phyloP scores from a whole-genome alignment of 768 basidiomycete species.

The Pulveroboletus sp. region DNA sequence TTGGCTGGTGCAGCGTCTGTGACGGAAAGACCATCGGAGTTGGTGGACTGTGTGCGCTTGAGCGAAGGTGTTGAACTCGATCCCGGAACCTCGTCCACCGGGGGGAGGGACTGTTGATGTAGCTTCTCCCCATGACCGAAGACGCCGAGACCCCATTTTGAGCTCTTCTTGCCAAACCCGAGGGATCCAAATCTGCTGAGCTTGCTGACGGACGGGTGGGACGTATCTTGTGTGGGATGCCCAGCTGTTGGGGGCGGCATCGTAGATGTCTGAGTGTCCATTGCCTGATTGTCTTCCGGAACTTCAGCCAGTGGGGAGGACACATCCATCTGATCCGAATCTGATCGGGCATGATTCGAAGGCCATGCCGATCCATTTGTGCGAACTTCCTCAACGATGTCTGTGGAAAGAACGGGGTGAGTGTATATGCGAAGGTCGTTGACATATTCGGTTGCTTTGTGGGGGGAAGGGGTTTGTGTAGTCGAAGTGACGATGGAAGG shows the following conservation, averaged over 20 bases:
- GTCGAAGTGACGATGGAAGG: slow-evolving; percentile 35
- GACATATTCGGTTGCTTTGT: slow-evolving; percentile 34
- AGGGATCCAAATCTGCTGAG: slow-evolving; percentile 56
- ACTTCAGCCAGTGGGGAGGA: slow-evolving; percentile 46
- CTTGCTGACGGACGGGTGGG: slow-evolving; percentile 46
- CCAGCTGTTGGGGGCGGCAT: slow-evolving; percentile 40
- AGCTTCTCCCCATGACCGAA: slow-evolving; percentile 71
- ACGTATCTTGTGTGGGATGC: slow-evolving; percentile 36
- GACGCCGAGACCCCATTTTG: slow-evolving; percentile 63
- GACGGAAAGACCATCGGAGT: slow-evolving; percentile 66
- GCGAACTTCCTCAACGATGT: slow-evolving; percentile 29
- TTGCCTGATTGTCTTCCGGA: slow-evolving; percentile 38
- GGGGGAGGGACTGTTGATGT: slow-evolving; percentile 57
- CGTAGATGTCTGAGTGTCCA: slow-evolving; percentile 49
- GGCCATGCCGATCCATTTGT: slow-evolving; percentile 24
- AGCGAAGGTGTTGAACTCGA: slow-evolving; percentile 57
- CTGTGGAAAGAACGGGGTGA: slow-evolving; percentile 31
- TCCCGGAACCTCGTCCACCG: slow-evolving; percentile 67
- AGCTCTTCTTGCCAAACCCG: slow-evolving; percentile 65
- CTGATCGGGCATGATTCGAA: slow-evolving; percentile 28
- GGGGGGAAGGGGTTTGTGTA: slow-evolving; percentile 28
- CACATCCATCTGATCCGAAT: slow-evolving; percentile 52
- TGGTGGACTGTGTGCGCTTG: slow-evolving; percentile 76
- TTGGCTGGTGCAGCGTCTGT: slow-evolving; percentile 42
- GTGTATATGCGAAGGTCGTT: slow-evolving; percentile 33